Evolutionary conservation across 495 filamentous ascomycete species (phyloP).

Genomic region (Hypoxylon fragiforme): DNA sequence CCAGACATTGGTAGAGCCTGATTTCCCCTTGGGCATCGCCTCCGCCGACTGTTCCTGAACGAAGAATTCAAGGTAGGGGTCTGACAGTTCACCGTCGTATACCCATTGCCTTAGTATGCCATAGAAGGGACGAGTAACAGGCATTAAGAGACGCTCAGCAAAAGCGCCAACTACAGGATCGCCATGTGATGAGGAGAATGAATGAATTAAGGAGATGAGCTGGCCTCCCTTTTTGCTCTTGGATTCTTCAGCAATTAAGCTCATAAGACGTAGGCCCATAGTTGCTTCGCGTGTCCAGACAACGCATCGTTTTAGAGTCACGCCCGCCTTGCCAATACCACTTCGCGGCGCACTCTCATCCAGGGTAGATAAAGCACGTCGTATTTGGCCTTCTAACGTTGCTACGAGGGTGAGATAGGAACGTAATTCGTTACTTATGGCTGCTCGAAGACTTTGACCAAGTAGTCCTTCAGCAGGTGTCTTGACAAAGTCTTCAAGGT

Average conservation of each 20-base stretch:
- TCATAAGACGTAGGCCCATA: slow-evolving; percentile 94
- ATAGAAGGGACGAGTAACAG: slow-evolving; percentile 95
- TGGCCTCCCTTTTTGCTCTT: slow-evolving; percentile 86
- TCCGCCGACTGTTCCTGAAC: slow-evolving; percentile 71
- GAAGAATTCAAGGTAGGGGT: slow-evolving; percentile 96
- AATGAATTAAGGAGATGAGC: slow-evolving; percentile 90
- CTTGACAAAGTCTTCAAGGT: slow-evolving; percentile 77
- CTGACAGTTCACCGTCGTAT: slow-evolving; percentile 95
- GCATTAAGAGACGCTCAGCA: slow-evolving; percentile 87
- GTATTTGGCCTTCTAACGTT: slow-evolving; percentile 91
- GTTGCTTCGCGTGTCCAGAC: slow-evolving; percentile 98
- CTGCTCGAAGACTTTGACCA: slow-evolving; percentile 91
- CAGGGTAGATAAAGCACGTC: slow-evolving; percentile 70
- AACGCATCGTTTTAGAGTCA: slow-evolving; percentile 93
- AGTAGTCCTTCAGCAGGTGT: slow-evolving; percentile 67
- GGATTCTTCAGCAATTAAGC: slow-evolving; percentile 87
- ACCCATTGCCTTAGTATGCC: slow-evolving; percentile 97
- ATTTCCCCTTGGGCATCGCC: slow-evolving; percentile 59
- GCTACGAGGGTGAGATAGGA: slow-evolving; percentile 93
- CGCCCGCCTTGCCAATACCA: slow-evolving; percentile 81
- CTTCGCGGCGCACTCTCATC: slow-evolving; percentile 65
- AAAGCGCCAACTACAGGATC: slow-evolving; percentile 93
- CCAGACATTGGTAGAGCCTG: slow-evolving; percentile 83
- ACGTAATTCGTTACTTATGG: slow-evolving; percentile 79
- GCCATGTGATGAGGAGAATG: slow-evolving; percentile 89